These are phyloP conservation scores for Pseudopithomyces chartarum DNA, from an alignment of 2,329 filamentous ascomycete genomes.

Conservation along the genomic window DNA sequence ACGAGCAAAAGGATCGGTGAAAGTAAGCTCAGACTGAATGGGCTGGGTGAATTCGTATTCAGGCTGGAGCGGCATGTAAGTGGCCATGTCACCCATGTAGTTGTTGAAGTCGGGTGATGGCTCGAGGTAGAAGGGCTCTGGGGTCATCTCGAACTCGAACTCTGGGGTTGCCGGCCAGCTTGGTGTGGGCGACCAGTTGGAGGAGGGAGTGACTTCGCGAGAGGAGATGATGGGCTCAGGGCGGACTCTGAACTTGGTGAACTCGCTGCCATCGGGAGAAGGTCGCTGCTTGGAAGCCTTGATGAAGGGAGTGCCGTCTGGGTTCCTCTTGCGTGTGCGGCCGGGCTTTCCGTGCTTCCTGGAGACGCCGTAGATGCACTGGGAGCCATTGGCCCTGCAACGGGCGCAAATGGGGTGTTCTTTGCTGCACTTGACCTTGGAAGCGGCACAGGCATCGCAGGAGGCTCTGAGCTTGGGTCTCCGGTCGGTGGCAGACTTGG, in stretches of 20 bases:
- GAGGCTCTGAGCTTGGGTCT: slow-evolving; percentile 41
- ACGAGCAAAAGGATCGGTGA: slow-evolving; percentile 34
- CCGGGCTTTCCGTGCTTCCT: slow-evolving; percentile 44
- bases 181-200: slow-evolving; percentile 30
- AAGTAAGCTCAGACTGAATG: slow-evolving; percentile 28
- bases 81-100: slow-evolving; percentile 27
- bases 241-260: slow-evolving; percentile 32
- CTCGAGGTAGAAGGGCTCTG: slow-evolving; percentile 32
- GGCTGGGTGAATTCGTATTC: slow-evolving; percentile 22
- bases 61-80: slow-evolving; percentile 20
- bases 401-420: slow-evolving; percentile 40
- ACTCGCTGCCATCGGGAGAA: slow-evolving; percentile 36
- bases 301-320: slow-evolving; percentile 37
- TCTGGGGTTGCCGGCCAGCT: slow-evolving; percentile 31
- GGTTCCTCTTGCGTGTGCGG: slow-evolving; percentile 37
- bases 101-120: slow-evolving; percentile 20
- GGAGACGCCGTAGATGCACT: slow-evolving; percentile 41
- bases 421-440: slow-evolving; percentile 45
- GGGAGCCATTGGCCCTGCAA: slow-evolving; percentile 32
- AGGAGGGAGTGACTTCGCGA: slow-evolving; percentile 21
- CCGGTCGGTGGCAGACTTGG: slow-evolving; percentile 24
- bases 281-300: slow-evolving; percentile 35
- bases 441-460: slow-evolving; percentile 44
- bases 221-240: slow-evolving; percentile 27
- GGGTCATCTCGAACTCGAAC: slow-evolving; percentile 35